Evolutionary conservation across 116 monocot species (phyloP).

Genomic region (Cymodocea nodosa): DNA sequence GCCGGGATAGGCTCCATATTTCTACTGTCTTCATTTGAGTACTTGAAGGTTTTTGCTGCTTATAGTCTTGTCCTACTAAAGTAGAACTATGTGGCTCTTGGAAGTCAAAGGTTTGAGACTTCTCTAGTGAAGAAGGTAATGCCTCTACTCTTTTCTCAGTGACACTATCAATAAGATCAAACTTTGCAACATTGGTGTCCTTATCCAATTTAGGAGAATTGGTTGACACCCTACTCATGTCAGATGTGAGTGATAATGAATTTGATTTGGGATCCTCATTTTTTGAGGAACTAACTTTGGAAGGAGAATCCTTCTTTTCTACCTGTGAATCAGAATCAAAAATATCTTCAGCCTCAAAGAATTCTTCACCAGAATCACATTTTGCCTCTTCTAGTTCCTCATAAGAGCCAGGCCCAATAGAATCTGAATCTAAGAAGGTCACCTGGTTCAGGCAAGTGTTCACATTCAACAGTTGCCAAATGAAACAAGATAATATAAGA

Average conservation of each 20-base stretch:
- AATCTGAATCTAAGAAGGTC: slow-evolving; percentile 66
- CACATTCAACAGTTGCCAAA: not conserved
- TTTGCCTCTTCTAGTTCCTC: slow-evolving; percentile 39
- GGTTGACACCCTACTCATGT: slow-evolving; percentile 2
- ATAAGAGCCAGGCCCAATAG: slow-evolving; percentile 21
- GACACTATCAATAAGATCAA: not conserved
- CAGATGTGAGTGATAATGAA: not conserved
- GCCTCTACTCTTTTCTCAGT: not conserved
- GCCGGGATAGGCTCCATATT: slow-evolving; percentile 9
- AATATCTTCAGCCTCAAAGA: slow-evolving; percentile 91
- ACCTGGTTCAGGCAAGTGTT: slow-evolving; percentile 65
- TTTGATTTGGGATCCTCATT: not conserved
- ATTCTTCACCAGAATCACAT: slow-evolving; percentile 46
- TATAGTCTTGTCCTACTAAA: slow-evolving; percentile 7
- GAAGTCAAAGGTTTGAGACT: slow-evolving; percentile 5
- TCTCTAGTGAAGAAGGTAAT: slow-evolving; percentile 2
- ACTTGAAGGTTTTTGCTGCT: slow-evolving; percentile 12
- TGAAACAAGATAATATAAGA: not conserved
- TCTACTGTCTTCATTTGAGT: slow-evolving; percentile 2
- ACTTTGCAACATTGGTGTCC: not conserved
- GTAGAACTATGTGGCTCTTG: slow-evolving; percentile 7
- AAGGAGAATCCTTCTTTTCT: not conserved
- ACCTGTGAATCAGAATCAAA: slow-evolving; percentile 49
- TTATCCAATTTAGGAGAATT: slow-evolving; percentile 4
- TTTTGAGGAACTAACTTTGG: no score